Conservation (phyloP, 73 alveolate genomes). For the Paramecium sonneborni region DNA sequence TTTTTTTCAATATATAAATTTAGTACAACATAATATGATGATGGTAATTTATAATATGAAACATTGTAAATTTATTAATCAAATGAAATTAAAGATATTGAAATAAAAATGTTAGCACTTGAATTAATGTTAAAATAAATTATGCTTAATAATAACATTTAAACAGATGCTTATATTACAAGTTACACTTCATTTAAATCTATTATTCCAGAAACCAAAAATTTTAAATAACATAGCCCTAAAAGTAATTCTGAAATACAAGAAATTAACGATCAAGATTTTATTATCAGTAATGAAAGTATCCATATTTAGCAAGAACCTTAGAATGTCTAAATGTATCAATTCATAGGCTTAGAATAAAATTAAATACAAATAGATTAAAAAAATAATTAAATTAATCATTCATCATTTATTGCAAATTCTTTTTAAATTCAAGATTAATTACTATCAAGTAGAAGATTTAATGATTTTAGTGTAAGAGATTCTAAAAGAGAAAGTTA, state of each 20-base stretch:
- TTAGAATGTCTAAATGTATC: neutral
- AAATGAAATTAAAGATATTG: neutral
- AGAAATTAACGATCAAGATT: neutral
- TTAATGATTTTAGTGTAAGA: neutral
- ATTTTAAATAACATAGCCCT: neutral
- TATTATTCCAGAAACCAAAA: neutral
- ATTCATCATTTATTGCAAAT: neutral
- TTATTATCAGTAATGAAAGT: neutral
- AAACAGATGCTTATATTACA: neutral
- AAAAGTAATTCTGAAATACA: neutral
- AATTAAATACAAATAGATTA: neutral
- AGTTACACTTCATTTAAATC: conserved; percentile 21
- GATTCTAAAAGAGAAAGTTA: neutral
- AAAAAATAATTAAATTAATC: neutral
- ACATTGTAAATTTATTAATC: neutral
- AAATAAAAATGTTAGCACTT: neutral
- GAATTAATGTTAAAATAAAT: neutral
- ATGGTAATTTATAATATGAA: neutral
- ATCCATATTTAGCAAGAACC: neutral
- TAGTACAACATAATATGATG: neutral
- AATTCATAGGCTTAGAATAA: neutral
- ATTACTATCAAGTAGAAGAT: neutral
- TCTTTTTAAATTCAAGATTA: neutral
- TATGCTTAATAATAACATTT: neutral
- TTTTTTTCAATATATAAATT: neutral